Conservation (phyloP, 2,329 filamentous ascomycete genomes). For the Nothophoma quercina region DNA sequence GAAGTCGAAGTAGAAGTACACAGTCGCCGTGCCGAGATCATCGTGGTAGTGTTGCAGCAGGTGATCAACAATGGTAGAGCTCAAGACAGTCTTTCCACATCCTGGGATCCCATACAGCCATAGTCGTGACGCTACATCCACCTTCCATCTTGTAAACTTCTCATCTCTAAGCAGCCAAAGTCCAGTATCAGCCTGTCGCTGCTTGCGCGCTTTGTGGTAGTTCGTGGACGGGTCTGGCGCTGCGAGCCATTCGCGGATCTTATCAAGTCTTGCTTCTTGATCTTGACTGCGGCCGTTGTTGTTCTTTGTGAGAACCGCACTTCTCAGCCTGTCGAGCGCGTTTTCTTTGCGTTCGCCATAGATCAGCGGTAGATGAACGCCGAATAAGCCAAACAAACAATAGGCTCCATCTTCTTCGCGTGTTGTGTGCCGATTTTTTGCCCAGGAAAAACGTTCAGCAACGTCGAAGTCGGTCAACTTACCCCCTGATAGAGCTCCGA, state of each 20-base stretch:
- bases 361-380: constrained; percentile 17
- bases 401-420: constrained; percentile 24
- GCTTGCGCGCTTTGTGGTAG: constrained; percentile 39
- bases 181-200: constrained; percentile 44
- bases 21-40: constrained; percentile 13
- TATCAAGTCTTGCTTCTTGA: not conserved
- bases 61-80: constrained; percentile 46
- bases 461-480: constrained; percentile 16
- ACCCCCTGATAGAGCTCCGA: constrained; percentile 8
- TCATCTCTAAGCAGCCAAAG: constrained; percentile 44
- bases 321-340: constrained; percentile 19
- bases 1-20: constrained; percentile 47
- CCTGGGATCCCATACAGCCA: constrained; percentile 54
- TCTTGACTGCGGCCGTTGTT: not conserved
- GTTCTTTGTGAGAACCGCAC: not conserved
- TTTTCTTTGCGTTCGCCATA: constrained; percentile 37
- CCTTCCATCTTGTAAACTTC: constrained; percentile 45
- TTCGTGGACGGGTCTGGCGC: constrained; percentile 48
- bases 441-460: constrained; percentile 22
- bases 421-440: constrained; percentile 22
- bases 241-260: constrained; percentile 42
- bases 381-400: constrained; percentile 19
- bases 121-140: constrained; percentile 33
- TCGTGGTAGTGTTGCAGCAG: constrained; percentile 23
- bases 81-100: constrained; percentile 54